phyloP scores from a whole-genome alignment of 2,329 filamentous ascomycete genomes.

The Didymella arachidicola region DNA sequence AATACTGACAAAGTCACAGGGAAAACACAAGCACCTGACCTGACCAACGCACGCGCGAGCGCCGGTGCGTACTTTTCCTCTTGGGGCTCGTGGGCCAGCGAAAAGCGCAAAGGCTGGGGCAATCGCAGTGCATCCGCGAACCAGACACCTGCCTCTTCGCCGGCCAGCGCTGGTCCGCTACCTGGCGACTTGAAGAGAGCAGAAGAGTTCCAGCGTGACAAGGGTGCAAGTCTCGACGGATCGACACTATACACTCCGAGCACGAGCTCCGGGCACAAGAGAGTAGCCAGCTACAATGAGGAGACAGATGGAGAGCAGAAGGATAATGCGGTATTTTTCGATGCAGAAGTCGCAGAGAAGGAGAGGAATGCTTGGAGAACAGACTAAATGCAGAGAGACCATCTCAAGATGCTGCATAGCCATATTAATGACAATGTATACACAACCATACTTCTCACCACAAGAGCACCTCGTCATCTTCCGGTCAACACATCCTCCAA shows the following conservation, averaged over 20 bases:
- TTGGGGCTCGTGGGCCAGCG: slow-evolving; percentile 72
- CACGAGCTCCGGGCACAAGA: slow-evolving; percentile 4
- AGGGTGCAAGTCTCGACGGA: slow-evolving; percentile 22
- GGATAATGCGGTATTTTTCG: slow-evolving; percentile 13
- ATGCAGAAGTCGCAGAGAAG: slow-evolving; percentile 15
- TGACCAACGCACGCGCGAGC: slow-evolving; percentile 52
- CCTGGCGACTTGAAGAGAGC: slow-evolving; percentile 39
- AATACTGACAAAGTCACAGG: slow-evolving; percentile 22
- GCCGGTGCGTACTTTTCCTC: slow-evolving; percentile 70
- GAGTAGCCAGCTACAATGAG: slow-evolving; percentile 18
- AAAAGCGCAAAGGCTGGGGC: slow-evolving; percentile 67
- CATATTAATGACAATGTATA: too few species aligned
- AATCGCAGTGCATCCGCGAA: slow-evolving; percentile 22
- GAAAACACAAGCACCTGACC: slow-evolving; percentile 54
- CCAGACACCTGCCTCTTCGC: slow-evolving; percentile 33
- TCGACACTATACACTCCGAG: slow-evolving; percentile 9
- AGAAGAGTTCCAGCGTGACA: slow-evolving; percentile 39
- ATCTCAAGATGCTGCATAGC: background rate
- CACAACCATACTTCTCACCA: too few species aligned
- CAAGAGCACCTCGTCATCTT: too few species aligned
- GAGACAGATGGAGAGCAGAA: slow-evolving; percentile 14
- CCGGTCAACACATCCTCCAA: too few species aligned
- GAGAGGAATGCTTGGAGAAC: slow-evolving; percentile 17
- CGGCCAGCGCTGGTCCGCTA: slow-evolving; percentile 25
- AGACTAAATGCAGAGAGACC: background rate